Evolutionary conservation across 805 yeast species (phyloP), one percentile per base, ranked within the genome.

Genomic region (Suhomyces kilbournensis): DNA sequence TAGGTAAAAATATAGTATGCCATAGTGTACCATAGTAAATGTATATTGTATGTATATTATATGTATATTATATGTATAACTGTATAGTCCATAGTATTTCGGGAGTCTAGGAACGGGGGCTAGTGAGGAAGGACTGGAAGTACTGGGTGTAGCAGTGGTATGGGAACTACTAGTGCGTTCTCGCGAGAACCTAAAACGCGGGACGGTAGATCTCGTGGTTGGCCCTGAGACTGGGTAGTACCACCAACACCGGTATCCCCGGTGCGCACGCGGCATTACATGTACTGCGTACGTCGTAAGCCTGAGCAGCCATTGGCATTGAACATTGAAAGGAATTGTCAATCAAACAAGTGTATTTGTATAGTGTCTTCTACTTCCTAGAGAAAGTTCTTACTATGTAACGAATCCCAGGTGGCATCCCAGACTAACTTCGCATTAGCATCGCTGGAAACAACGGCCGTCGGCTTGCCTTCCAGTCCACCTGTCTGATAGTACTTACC

Each of bases 401-500:
- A 49, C 15, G 30, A 53, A 23, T 60, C 58, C 39, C 64, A 20
- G 43, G 60, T 70, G 62, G 64, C 61, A 15, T 60, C 54, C 74
- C 74, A 73, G 4, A 72, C 65, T 6, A 56, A 54, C 26, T 63
- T 56, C 14, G 65, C 59, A 46, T 64, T 53, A 1, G 50, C 56
- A 35, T 54, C 49, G 50, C 64, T 64, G 22, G 49, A 52, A 4
- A 73, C 75, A 22, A 65, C 51, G 20, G 47, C 53, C 32, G 62
- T 61, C 9, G 75, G 64, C 3, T 23, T 48, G 3, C 56, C 59
- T 22, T 59, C 58, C 2, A 44, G 42, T 3, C 78, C 78, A 0
- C 77, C 77, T 1, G 70, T 63, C 6, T 58, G 58, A 12, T 65
- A 59, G 54, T 67, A 74, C 10, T 56, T 50, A 1, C 78, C 78